These are phyloP conservation scores for Sphaerostilbella broomeana DNA, from an alignment of 2,329 filamentous ascomycete species.

Conservation along the genomic window DNA sequence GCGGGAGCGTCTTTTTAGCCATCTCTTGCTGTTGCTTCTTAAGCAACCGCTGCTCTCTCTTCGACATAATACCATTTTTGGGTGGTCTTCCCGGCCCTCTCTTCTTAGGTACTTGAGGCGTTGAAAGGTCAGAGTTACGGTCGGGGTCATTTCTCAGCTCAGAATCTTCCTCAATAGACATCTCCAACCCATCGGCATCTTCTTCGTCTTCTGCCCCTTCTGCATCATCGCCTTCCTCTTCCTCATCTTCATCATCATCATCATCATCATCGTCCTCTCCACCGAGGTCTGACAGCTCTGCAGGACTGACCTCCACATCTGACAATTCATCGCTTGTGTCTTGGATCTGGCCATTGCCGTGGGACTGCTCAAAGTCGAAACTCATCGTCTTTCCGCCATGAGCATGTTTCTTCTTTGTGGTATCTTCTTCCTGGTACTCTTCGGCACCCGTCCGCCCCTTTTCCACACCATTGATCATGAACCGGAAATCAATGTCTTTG, in stretches of 20 bases:
- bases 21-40: conserved; percentile 48
- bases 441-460: conserved; percentile 53
- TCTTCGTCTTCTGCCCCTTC: conserved; percentile 19
- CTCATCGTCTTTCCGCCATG: conserved; percentile 64
- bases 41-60: conserved; percentile 60
- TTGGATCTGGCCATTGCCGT: conserved; percentile 48
- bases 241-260: conserved; percentile 20
- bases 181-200: conserved; percentile 18
- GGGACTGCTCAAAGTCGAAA: conserved; percentile 61
- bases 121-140: conserved; percentile 28
- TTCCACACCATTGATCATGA: conserved; percentile 60
- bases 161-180: conserved; percentile 19
- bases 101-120: conserved; percentile 51
- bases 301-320: conserved; percentile 35
- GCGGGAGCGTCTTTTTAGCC: conserved; percentile 46
- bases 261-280: conserved; percentile 26
- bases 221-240: conserved; percentile 22
- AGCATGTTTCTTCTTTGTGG: conserved; percentile 42
- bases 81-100: conserved; percentile 75
- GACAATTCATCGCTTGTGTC: conserved; percentile 51
- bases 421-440: conserved; percentile 45
- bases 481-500: conserved; percentile 61
- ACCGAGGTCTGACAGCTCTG: conserved; percentile 34
- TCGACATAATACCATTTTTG: conserved; percentile 79
- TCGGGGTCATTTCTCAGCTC: conserved; percentile 25